These are phyloP conservation scores for Eucalyptus urophylla DNA, from an alignment of 345 rosid genomes.

Conservation along the genomic window DNA sequence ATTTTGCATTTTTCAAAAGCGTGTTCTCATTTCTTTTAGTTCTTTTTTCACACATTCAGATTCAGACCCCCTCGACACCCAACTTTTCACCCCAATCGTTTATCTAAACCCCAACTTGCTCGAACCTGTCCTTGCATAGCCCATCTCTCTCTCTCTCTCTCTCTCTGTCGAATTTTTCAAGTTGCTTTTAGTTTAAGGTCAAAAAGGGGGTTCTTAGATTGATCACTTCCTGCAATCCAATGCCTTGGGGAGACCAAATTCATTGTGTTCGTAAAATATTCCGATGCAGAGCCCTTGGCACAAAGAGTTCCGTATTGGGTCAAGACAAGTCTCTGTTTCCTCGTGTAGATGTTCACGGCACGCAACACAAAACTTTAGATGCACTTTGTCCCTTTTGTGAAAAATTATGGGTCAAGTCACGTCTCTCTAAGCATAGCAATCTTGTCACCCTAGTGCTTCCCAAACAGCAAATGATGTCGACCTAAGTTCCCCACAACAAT, in stretches of 20 bases:
- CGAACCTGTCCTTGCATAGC: not conserved
- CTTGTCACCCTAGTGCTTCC: not conserved
- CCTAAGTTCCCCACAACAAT: not conserved
- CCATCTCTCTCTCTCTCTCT: not conserved
- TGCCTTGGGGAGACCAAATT: not conserved
- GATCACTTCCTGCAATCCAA: not conserved
- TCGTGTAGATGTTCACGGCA: not conserved
- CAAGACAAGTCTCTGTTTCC: not conserved
- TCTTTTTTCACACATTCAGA: not conserved
- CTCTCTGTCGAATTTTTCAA: not conserved
- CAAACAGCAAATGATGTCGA: not conserved
- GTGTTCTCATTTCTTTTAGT: not conserved
- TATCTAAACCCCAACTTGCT: not conserved
- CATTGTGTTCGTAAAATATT: not conserved
- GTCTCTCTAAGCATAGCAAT: not conserved
- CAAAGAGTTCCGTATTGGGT: not conserved
- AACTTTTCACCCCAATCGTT: not conserved
- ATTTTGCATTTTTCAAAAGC: not conserved
- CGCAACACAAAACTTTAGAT: not conserved
- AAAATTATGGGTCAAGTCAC: not conserved
- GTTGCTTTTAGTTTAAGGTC: not conserved
- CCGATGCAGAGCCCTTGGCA: not conserved
- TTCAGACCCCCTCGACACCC: not conserved
- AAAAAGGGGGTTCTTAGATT: not conserved
- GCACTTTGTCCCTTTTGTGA: not conserved